Evolutionary conservation across 169 alveolate species (phyloP).

Genomic region (Eimeria falciformis): DNA sequence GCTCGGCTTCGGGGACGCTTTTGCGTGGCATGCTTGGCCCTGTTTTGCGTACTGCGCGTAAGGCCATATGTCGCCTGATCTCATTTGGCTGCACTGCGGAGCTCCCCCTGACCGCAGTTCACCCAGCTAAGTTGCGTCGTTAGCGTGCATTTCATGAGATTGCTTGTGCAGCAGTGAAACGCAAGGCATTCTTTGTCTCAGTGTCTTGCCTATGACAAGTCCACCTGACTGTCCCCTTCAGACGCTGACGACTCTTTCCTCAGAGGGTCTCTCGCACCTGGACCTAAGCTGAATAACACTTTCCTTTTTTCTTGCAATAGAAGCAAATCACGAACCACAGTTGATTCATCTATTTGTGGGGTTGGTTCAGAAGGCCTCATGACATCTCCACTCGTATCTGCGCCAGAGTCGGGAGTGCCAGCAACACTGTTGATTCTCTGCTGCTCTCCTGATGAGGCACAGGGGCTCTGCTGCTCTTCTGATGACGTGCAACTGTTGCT

Average conservation of each 20-base stretch:
- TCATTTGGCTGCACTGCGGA: too few species aligned
- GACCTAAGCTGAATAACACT: conserved; percentile 14
- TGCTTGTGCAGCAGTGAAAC: not conserved
- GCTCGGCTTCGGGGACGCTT: too few species aligned
- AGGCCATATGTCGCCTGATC: too few species aligned
- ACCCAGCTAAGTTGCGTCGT: not conserved
- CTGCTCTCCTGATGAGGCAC: too few species aligned
- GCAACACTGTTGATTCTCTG: too few species aligned
- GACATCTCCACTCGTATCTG: not conserved
- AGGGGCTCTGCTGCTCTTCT: too few species aligned
- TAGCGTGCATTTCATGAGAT: not conserved
- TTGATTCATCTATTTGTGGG: conserved; percentile 1
- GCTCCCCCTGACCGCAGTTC: too few species aligned
- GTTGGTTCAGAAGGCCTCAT: not conserved
- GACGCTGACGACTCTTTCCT: conserved; percentile 9
- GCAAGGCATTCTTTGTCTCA: not conserved
- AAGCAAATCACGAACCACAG: conserved; percentile 36
- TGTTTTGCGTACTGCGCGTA: too few species aligned
- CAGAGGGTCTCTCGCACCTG: not conserved
- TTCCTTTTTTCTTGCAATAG: conserved; percentile 29
- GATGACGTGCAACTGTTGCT: too few species aligned
- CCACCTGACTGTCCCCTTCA: conserved; percentile 20
- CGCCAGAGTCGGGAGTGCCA: too few species aligned
- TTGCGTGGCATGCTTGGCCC: too few species aligned
- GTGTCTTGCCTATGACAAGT: not conserved